Conservation (phyloP, 495 filamentous ascomycete species). For the Podospora sp. region DNA sequence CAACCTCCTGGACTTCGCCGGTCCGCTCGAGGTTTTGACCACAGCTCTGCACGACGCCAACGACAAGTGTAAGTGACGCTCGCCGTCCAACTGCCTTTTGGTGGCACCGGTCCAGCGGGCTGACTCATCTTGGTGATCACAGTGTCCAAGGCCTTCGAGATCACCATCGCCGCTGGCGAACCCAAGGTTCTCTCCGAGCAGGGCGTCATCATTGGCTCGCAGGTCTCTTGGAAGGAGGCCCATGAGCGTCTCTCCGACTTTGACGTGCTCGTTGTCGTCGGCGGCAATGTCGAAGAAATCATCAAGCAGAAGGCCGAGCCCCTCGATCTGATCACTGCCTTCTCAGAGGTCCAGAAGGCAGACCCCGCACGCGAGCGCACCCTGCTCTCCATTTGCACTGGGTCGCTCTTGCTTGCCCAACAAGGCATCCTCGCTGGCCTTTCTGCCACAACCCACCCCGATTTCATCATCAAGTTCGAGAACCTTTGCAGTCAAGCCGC, state of each 20-base stretch:
- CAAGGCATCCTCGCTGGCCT: constrained; percentile 72
- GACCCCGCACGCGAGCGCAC: constrained; percentile 72
- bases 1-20: constrained; percentile 65
- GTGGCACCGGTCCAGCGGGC: constrained; percentile 13
- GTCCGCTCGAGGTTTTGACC: constrained; percentile 66
- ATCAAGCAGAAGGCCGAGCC: constrained; percentile 64
- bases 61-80: constrained; percentile 56
- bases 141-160: constrained; percentile 65
- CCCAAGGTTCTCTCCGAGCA: constrained; percentile 64
- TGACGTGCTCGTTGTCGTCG: constrained; percentile 71
- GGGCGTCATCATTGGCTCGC: constrained; percentile 74
- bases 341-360: constrained; percentile 65
- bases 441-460: constrained; percentile 70
- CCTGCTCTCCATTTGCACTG: constrained; percentile 75
- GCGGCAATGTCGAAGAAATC: constrained; percentile 57
- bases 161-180: constrained; percentile 63
- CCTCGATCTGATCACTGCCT: constrained; percentile 64
- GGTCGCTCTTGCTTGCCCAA: constrained; percentile 70
- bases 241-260: constrained; percentile 65
- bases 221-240: constrained; percentile 68
- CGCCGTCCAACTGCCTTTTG: background rate
- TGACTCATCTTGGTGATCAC: constrained; percentile 21
- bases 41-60: constrained; percentile 61
- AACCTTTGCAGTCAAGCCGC: constrained; percentile 68
- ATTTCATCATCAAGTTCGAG: constrained; percentile 65